Evolutionary conservation across 306 rosid species (phyloP), one percentile per base, ranked within the genome.

Genomic region (Castanea mollissima): DNA sequence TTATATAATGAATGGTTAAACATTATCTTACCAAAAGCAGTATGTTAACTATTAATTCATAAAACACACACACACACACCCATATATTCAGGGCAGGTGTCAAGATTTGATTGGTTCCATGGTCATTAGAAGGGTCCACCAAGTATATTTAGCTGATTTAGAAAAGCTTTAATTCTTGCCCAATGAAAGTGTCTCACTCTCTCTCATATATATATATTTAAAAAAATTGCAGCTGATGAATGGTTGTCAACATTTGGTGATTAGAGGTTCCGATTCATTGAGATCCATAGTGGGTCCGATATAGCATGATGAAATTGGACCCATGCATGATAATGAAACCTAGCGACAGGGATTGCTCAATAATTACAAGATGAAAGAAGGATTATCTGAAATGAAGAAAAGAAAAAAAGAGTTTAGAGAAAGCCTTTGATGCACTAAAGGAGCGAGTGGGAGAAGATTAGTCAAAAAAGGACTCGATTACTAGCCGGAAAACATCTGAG

Each of bases 401-500:
- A 8, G 46, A 41, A 41, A 51, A 73, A 35, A 16, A 55, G 58
- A n/a, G 59, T 35, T 54, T n/a, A 32, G 64, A 76, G 84, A 35
- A 71, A 44, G 38, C 46, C 21, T 35, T 38, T 60, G 73, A 46
- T 29, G 62, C 57, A 69, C 63, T 59, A 69, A 25, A 73, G 52
- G 77, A 55, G 44, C 21, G 32, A 54, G 46, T 76, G 70, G 86
- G 86, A n/a, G 41, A 59, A 35, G 72, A 68, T 68, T 68, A 68
- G 82, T 87, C 86, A 84, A 78, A 73, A 51, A 72, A 15, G 71
- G 79, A 34, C 79, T 73, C 78, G 60, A 82, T 84, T 84, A 71
- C 78, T 82, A 55, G 83, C 74, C 84, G 59, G 79, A 75, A 84
- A 84, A 87, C 88, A 85, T 71, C 76, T 64, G 76, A 77, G 69